A percentile compares a stretch with the other conserved stretches of the same genome.
Conservation (phyloP, 2,329 filamentous ascomycete species). For the Ascochyta viciae-villosae region DNA sequence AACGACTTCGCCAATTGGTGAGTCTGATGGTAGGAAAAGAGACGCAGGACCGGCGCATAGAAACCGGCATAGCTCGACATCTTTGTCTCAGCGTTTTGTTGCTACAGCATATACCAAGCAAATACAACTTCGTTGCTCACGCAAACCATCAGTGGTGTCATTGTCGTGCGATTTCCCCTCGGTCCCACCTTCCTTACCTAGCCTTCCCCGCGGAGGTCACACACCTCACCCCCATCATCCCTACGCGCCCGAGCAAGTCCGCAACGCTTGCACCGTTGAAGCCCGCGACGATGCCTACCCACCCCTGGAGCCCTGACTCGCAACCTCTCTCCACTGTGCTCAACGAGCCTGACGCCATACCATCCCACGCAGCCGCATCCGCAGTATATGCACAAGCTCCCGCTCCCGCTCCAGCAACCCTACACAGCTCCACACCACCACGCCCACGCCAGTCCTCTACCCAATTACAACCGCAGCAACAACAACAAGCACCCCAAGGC, state of each 20-base stretch:
- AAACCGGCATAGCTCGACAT: conserved; percentile 13
- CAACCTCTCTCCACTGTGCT: conserved; percentile 19
- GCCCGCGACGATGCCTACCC: conserved; percentile 2
- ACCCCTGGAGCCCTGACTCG: neutral
- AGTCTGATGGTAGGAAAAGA: neutral
- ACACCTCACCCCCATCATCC: conserved; percentile 6
- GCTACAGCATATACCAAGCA: conserved; percentile 9
- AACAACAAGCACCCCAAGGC: neutral
- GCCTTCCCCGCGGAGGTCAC: conserved; percentile 28
- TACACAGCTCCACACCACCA: neutral
- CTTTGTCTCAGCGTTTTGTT: conserved; percentile 12
- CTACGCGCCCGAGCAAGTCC: conserved; percentile 1
- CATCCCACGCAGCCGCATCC: neutral
- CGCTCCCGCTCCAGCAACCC: neutral
- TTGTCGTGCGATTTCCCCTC: neutral
- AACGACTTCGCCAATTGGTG: conserved; percentile 2
- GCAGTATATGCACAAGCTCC: neutral
- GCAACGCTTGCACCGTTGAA: conserved; percentile 6
- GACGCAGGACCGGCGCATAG: conserved; percentile 6
- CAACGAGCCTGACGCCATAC: conserved; percentile 8
- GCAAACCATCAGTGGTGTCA: neutral
- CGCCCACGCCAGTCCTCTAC: neutral
- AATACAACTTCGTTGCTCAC: conserved; percentile 6
- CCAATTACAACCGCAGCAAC: neutral
- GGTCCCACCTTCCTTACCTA: conserved; percentile 31